Evolutionary conservation across 2,329 filamentous ascomycete species (phyloP).

Genomic region (Lithohypha guttulata): DNA sequence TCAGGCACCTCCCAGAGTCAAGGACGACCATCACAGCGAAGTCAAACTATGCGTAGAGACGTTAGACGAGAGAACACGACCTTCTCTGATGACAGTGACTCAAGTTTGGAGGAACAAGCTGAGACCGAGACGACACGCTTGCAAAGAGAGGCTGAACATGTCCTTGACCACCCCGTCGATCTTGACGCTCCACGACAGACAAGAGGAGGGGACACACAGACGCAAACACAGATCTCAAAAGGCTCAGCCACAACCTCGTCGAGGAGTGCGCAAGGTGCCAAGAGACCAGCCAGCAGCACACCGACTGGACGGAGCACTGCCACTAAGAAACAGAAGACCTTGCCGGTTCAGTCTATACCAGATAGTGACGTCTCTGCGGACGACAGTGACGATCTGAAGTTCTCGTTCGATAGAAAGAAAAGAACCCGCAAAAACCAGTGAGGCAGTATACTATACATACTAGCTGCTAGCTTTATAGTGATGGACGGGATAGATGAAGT

Average conservation of each 20-base stretch:
- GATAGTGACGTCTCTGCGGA: constrained; percentile 26
- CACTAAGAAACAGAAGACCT: constrained; percentile 23
- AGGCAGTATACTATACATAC: too few relatives aligned
- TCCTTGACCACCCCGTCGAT: constrained; percentile 20
- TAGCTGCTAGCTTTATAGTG: too few relatives aligned
- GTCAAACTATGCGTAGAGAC: constrained; percentile 14
- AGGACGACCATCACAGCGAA: constrained; percentile 14
- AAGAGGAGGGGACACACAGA: constrained; percentile 13
- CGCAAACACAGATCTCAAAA: constrained; percentile 11
- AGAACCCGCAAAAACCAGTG: too few relatives aligned
- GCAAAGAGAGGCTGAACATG: constrained; percentile 19
- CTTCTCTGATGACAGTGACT: constrained; percentile 8
- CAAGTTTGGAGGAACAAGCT: constrained; percentile 6
- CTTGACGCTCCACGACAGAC: constrained; percentile 20
- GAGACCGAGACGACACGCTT: constrained; percentile 14
- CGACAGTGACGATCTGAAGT: constrained; percentile 49
- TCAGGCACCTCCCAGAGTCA: too few relatives aligned
- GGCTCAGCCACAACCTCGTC: constrained; percentile 10
- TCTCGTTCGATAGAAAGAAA: constrained; percentile 42
- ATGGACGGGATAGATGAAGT: too few relatives aligned
- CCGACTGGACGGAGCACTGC: not conserved
- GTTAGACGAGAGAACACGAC: constrained; percentile 8
- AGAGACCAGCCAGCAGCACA: constrained; percentile 9
- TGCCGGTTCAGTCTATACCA: too few relatives aligned
- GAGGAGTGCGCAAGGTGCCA: constrained; percentile 9